A percentile compares a stretch with the other conserved stretches of the same genome.
phyloP scores from a whole-genome alignment of 371 early-diverging fungal species.

The Lichtheimia corymbifera region DNA sequence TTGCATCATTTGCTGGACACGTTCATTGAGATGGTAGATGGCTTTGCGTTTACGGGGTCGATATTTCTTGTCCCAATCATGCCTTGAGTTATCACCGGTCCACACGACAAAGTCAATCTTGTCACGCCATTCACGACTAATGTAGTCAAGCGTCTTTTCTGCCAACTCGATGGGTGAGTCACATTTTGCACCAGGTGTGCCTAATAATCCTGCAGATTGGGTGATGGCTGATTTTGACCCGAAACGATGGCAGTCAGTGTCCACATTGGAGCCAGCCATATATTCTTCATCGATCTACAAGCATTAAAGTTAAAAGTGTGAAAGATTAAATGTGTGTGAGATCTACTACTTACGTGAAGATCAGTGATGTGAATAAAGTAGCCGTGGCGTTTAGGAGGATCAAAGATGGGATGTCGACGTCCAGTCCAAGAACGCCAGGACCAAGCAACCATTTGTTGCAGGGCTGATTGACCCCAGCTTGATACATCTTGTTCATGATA shows the following conservation, averaged over 20 bases:
- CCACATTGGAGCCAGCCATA: slow-evolving; percentile 40
- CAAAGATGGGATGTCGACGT: slow-evolving; percentile 12
- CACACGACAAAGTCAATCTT: slow-evolving; percentile 78
- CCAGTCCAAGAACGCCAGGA: slow-evolving; percentile 15
- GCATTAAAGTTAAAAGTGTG: no score
- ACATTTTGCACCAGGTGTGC: slow-evolving; percentile 51
- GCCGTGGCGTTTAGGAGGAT: slow-evolving; percentile 30
- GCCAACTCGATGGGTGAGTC: slow-evolving; percentile 40
- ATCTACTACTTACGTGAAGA: slow-evolving; percentile 55
- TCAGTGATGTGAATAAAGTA: slow-evolving; percentile 80
- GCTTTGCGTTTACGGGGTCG: slow-evolving; percentile 55
- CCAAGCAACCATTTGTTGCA: slow-evolving; percentile 17
- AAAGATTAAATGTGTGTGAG: no score
- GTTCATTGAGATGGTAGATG: slow-evolving; percentile 54
- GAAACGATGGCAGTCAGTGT: slow-evolving; percentile 54
- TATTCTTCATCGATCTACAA: slow-evolving; percentile 51
- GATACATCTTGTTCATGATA: not conserved
- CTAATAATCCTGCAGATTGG: slow-evolving; percentile 40
- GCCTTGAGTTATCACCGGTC: slow-evolving; percentile 68
- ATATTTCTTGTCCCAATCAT: slow-evolving; percentile 68
- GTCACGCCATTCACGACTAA: slow-evolving; percentile 53
- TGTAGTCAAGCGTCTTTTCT: slow-evolving; percentile 74
- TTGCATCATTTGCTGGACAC: slow-evolving; percentile 34
- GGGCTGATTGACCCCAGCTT: slow-evolving; percentile 4
- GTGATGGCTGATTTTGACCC: not conserved